A percentile compares a stretch with the other conserved stretches of the same genome.
Conservation (phyloP, 2,329 filamentous ascomycete genomes). For the Escovopsis sp. region DNA sequence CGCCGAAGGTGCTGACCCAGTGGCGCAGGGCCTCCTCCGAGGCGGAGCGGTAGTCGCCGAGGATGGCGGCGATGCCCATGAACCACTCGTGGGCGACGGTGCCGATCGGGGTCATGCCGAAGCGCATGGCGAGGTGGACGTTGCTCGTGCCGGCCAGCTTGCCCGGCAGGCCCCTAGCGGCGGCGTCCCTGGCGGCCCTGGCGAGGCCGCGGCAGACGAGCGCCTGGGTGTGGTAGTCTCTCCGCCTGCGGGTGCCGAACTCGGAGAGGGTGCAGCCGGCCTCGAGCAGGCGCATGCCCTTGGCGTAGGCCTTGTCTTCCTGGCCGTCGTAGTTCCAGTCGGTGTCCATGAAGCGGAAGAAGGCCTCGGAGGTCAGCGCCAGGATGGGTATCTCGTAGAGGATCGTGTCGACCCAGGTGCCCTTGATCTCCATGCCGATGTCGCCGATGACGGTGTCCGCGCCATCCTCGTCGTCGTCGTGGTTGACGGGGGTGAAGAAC, state of each 20-base stretch:
- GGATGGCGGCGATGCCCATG: constrained; percentile 93
- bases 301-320: constrained; percentile 67
- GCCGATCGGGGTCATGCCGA: constrained; percentile 68
- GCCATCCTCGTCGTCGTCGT: constrained; percentile 44
- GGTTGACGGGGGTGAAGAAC: constrained; percentile 43
- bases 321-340: constrained; percentile 86
- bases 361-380: constrained; percentile 84
- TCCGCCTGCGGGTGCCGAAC: constrained; percentile 75
- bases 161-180: constrained; percentile 49
- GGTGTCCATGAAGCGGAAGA: constrained; percentile 89
- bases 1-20: constrained; percentile 85
- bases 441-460: constrained; percentile 55
- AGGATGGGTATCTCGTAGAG: constrained; percentile 94
- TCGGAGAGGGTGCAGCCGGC: constrained; percentile 83
- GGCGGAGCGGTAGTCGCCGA: constrained; percentile 67
- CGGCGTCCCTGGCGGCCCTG: constrained; percentile 57
- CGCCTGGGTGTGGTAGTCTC: constrained; percentile 91
- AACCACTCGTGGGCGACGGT: constrained; percentile 97
- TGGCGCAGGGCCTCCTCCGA: constrained; percentile 73
- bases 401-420: constrained; percentile 87
- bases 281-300: constrained; percentile 63
- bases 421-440: constrained; percentile 60
- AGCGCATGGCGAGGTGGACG: constrained; percentile 91
- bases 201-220: constrained; percentile 79
- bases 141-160: constrained; percentile 84